Base-by-base conservation (phyloP, 2,329 filamentous ascomycete species). In the Ophiocordyceps australis region DNA sequence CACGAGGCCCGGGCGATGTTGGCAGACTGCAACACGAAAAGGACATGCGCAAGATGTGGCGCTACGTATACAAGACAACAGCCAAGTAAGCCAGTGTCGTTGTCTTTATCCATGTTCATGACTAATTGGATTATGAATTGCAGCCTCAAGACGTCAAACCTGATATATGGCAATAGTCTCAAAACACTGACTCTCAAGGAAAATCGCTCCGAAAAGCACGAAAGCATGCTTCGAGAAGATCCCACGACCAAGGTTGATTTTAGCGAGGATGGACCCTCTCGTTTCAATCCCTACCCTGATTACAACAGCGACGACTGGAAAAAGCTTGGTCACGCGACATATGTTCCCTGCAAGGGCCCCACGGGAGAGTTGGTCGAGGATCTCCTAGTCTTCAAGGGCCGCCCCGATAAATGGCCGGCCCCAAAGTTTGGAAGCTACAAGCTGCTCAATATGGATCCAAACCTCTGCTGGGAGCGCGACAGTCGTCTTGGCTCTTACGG, bases 241-340 rank as follows among this genome's bases (percentile, higher is more conserved):
- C 37, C 50, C 26, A 40, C 46, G n/a, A 38, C 43, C 7, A 39
- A 42, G 24, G 34, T 45, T 16, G 46, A 46, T 19, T 65, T 59
- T 37, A 57, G 41, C 27, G 41, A 48, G 9, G 50, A 61, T 22
- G 48, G 55, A 25, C 62, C 69, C 1, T 54, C 65, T 28, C 54
- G 62, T 13, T 81, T 79, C 47, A 61, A 73, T 30, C 78, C 78
- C 0, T 83, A 82, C 34, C 76, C 77, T 1, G 53, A 65, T 11
- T 80, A 82, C 50, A 75, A 78, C 39, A 63, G 59, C 26, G 50
- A 55, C 4, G 47, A 55, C 10, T 83, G 74, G 73, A 62, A 56
- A 37, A 49, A 52, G 24, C 45, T 51, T 17, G 63, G 63, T 34
- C 56, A 62, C 24, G 74, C 72, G 11, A 45, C 60, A 28, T 68